These are phyloP conservation scores for Fennellomyces sp. DNA, from an alignment of 371 early-diverging fungal species.

Conservation along the genomic window DNA sequence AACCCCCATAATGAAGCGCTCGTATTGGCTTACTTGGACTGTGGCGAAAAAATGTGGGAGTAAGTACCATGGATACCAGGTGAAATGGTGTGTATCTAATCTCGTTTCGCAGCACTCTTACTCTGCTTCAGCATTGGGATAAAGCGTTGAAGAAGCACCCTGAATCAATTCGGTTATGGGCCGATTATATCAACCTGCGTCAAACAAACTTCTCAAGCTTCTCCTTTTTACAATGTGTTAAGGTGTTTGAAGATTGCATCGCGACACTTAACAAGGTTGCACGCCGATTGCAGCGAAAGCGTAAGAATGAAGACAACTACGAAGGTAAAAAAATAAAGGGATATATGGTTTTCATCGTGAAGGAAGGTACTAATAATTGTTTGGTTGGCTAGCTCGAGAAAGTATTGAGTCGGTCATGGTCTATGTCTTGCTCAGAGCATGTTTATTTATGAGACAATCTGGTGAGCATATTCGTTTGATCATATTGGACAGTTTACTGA, in stretches of 20 bases:
- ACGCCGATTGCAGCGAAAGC: constrained; percentile 7
- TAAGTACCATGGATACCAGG: constrained; percentile 24
- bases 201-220: constrained; percentile 77
- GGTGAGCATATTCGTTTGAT: constrained; percentile 37
- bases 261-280: constrained; percentile 27
- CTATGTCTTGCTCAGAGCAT: constrained; percentile 65
- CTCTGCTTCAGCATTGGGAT: constrained; percentile 76
- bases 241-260: constrained; percentile 71
- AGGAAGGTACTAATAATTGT: background rate
- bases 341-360: background rate
- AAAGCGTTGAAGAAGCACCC: constrained; percentile 50
- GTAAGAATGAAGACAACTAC: constrained; percentile 13
- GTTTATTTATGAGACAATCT: constrained; percentile 67
- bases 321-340: constrained; percentile 12
- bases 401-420: constrained; percentile 63
- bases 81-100: background rate
- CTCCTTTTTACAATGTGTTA: constrained; percentile 60
- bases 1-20: constrained; percentile 66
- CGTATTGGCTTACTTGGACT: constrained; percentile 59
- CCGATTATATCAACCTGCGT: constrained; percentile 74
- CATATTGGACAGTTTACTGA: background rate
- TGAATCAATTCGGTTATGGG: constrained; percentile 67
- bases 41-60: constrained; percentile 67
- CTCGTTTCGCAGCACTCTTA: constrained; percentile 36
- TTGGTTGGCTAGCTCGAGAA: constrained; percentile 26